phyloP scores from a whole-genome alignment of 305 asterid species.

The Coffea humblotiana region DNA sequence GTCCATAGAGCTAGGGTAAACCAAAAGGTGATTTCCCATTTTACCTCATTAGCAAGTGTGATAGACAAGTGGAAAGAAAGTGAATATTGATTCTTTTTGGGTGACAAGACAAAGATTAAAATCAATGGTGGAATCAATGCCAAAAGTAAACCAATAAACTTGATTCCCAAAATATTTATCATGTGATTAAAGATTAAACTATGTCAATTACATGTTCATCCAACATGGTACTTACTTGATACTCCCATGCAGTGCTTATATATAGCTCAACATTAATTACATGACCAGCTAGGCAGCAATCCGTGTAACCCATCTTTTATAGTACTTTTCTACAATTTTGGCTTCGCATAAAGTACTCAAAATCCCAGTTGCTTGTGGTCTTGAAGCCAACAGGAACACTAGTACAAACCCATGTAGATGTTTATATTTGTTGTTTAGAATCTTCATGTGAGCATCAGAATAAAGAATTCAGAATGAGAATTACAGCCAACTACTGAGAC shows the following conservation, averaged over 20 bases:
- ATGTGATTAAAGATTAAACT: too few species aligned
- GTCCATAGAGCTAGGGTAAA: not conserved
- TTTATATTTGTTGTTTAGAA: not conserved
- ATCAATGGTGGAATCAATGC: too few species aligned
- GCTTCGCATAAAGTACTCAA: not conserved
- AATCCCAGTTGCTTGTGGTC: not conserved
- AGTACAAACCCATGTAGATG: not conserved
- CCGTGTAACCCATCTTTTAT: too few species aligned
- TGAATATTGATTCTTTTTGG: not conserved
- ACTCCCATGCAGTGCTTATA: not conserved
- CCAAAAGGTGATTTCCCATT: not conserved
- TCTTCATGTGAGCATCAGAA: not conserved
- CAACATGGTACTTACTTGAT: not conserved
- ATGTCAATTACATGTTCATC: too few species aligned
- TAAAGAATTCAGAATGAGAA: too few species aligned
- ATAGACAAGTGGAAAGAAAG: not conserved
- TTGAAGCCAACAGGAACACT: too few species aligned
- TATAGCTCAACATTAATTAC: too few species aligned
- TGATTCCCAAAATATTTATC: too few species aligned
- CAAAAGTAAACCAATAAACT: too few species aligned
- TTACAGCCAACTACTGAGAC: not conserved
- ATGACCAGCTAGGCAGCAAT: too few species aligned
- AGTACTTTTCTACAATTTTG: not conserved
- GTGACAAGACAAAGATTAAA: not conserved
- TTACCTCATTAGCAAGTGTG: not conserved